Conservation (phyloP, 2,329 filamentous ascomycete species). For the Dothistroma septosporum region DNA sequence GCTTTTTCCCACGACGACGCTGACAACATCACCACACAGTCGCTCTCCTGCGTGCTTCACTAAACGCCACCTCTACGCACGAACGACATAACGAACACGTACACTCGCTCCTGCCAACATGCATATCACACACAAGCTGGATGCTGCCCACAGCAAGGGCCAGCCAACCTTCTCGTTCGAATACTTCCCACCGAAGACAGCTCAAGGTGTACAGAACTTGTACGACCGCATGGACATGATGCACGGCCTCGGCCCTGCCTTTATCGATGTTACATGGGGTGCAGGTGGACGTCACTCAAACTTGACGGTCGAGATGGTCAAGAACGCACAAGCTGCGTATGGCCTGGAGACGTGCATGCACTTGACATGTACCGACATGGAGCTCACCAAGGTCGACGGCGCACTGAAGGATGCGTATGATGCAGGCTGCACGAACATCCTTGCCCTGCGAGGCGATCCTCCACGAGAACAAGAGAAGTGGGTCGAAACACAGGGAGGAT, state of each 20-base stretch:
- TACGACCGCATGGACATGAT: constrained; percentile 99
- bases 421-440: constrained; percentile 93
- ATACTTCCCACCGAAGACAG: constrained; percentile 98
- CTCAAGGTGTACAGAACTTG: constrained; percentile 95
- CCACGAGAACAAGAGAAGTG: constrained; percentile 91
- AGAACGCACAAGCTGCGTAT: constrained; percentile 89
- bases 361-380: constrained; percentile 98
- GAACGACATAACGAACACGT: background rate
- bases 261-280: constrained; percentile 98
- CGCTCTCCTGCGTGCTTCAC: background rate
- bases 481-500: constrained; percentile 75
- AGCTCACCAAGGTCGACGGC: constrained; percentile 81
- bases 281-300: constrained; percentile 87
- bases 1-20: background rate
- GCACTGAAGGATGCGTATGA: constrained; percentile 86
- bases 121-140: constrained; percentile 93
- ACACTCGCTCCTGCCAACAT: constrained; percentile 53
- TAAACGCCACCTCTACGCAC: background rate
- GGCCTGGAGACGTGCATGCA: constrained; percentile 99
- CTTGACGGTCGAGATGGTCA: constrained; percentile 95
- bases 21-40: background rate
- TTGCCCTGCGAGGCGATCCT: constrained; percentile 88
- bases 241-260: constrained; percentile 88
- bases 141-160: constrained; percentile 71
- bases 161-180: constrained; percentile 96